Evolutionary conservation across 2,329 filamentous ascomycete genomes (phyloP).

Genomic region (Didymella pinodella): DNA sequence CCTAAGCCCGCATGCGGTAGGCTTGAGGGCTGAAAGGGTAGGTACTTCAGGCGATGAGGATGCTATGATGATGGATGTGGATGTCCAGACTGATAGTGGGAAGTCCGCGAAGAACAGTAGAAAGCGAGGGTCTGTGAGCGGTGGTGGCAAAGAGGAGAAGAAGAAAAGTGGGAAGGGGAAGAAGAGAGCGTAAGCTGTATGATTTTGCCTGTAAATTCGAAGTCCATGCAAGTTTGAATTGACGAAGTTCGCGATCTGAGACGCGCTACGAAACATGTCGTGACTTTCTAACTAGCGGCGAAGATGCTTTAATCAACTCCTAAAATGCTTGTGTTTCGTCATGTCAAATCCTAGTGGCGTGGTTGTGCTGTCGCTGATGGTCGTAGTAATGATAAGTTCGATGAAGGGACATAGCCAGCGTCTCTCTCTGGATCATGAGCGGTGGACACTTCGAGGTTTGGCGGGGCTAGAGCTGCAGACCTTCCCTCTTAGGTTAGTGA

Average conservation of each 20-base stretch:
- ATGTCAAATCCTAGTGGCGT: no score
- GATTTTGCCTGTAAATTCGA: not conserved
- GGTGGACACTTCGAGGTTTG: no score
- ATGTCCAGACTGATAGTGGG: constrained; percentile 27
- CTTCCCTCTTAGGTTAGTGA: no score
- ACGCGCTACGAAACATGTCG: not conserved
- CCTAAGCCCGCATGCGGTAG: constrained; percentile 21
- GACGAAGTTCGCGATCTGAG: not conserved
- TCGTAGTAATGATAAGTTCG: no score
- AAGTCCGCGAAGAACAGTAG: constrained; percentile 28
- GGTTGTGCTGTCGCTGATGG: no score
- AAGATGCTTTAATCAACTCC: not conserved
- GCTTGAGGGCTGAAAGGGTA: constrained; percentile 21
- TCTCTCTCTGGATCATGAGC: no score
- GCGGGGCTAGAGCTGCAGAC: no score
- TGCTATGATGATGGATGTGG: constrained; percentile 25
- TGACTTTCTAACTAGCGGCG: not conserved
- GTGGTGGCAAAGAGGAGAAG: constrained; percentile 37
- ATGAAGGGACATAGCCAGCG: no score
- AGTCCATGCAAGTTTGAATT: not conserved
- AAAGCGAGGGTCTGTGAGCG: constrained; percentile 26
- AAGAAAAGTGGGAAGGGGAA: constrained; percentile 35
- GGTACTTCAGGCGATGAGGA: constrained; percentile 21
- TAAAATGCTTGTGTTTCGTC: not conserved
- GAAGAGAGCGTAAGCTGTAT: not conserved